phyloP scores from a whole-genome alignment of 257 asterid genomes.

The Salvia hispanica region DNA sequence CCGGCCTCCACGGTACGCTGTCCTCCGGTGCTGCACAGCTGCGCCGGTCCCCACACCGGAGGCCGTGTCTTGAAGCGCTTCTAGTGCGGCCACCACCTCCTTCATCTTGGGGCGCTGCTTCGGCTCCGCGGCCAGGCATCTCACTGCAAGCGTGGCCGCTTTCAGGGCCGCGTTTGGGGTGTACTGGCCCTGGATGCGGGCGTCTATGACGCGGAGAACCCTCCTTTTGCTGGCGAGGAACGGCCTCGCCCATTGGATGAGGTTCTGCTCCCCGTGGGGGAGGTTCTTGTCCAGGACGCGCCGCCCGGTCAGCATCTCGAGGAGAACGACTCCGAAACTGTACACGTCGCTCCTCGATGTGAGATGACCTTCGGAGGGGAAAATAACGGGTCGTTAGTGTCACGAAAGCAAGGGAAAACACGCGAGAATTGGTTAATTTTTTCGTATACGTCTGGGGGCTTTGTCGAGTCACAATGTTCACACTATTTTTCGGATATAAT shows the following conservation, averaged over 20 bases:
- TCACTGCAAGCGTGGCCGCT: conserved; percentile 59
- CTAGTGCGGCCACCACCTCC: conserved; percentile 60
- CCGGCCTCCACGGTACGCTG: too few relatives aligned
- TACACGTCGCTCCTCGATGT: conserved; percentile 73
- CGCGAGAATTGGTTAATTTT: too few relatives aligned
- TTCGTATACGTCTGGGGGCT: too few relatives aligned
- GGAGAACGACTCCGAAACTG: conserved; percentile 76
- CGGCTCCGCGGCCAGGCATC: conserved; percentile 56
- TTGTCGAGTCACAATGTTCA: too few relatives aligned
- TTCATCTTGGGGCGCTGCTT: conserved; percentile 54
- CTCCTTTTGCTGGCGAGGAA: conserved; percentile 57
- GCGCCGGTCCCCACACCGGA: too few relatives aligned
- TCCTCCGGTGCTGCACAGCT: too few relatives aligned
- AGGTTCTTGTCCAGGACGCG: conserved; percentile 69
- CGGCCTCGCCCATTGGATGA: conserved; percentile 68
- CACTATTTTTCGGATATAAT: too few relatives aligned
- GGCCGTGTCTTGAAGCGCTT: conserved; percentile 55
- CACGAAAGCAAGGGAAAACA: not conserved
- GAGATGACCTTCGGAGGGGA: conserved; percentile 48
- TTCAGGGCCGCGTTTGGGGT: conserved; percentile 41
- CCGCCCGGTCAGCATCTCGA: conserved; percentile 64
- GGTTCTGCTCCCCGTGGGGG: conserved; percentile 65
- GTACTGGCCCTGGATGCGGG: conserved; percentile 66
- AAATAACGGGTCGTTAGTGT: too few relatives aligned
- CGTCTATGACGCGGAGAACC: conserved; percentile 56